Percentiles rank a stretch among this genome's conserved stretches.
These are phyloP conservation scores for Entoloma clypeatum DNA, from an alignment of 1,284 basidiomycete species.

Conservation along the genomic window DNA sequence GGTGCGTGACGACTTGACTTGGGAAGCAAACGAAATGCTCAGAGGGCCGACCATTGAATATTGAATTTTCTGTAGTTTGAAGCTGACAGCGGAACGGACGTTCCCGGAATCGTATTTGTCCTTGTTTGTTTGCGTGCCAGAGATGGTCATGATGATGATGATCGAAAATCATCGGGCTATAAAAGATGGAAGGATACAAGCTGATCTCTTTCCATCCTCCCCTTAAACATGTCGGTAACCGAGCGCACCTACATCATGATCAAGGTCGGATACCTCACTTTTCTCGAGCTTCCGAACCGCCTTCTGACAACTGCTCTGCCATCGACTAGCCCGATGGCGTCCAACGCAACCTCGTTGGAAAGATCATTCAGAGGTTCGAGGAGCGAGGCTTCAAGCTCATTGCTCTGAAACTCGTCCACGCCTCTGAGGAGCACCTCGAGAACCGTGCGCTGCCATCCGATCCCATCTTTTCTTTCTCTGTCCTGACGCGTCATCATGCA, in stretches of 20 bases:
- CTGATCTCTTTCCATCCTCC: constrained; percentile 32
- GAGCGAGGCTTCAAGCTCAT: constrained; percentile 93
- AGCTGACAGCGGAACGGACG: constrained; percentile 23
- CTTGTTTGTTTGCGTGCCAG: constrained; percentile 29
- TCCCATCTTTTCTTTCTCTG: constrained; percentile 15
- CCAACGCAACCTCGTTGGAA: constrained; percentile 91
- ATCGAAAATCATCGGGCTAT: constrained; percentile 22
- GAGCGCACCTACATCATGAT: constrained; percentile 91
- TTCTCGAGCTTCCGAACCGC: not conserved
- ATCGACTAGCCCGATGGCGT: constrained; percentile 87
- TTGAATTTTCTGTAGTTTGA: constrained; percentile 15
- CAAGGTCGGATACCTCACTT: constrained; percentile 50
- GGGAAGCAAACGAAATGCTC: constrained; percentile 75
- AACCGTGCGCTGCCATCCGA: constrained; percentile 49
- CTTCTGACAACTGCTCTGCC: constrained; percentile 8
- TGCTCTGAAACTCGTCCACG: constrained; percentile 83
- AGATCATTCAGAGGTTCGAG: constrained; percentile 93
- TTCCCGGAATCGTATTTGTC: constrained; percentile 34
- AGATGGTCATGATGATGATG: constrained; percentile 28
- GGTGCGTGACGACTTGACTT: constrained; percentile 66
- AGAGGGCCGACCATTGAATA: constrained; percentile 57
- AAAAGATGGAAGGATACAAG: constrained; percentile 22
- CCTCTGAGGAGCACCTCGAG: constrained; percentile 81
- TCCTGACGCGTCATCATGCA: constrained; percentile 9
- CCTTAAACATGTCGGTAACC: constrained; percentile 49